Base-by-base conservation (phyloP, 2,329 filamentous ascomycete genomes). In the Tolypocladium pustulatum region DNA sequence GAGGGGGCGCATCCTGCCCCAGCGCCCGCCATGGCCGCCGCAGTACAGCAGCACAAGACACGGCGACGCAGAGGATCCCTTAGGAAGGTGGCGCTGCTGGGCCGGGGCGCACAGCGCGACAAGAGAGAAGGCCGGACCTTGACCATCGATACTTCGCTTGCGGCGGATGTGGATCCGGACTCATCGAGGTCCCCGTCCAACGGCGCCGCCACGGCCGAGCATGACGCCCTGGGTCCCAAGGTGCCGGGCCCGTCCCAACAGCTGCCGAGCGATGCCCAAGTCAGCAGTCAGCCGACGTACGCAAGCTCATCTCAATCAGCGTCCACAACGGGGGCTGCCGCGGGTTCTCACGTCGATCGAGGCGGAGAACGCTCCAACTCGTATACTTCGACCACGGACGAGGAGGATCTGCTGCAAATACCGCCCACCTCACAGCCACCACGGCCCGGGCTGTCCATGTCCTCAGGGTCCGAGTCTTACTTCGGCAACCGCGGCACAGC, bases 11-110 rank as follows among this genome's bases (percentile, higher is more conserved):
- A 57, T 22, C 22, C 57, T 46, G 56, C 61, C 54, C 66, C 61
- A 53, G 62, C 52, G 53, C 67, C 65, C 59, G 64, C 66, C 59
- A 69, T 68, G 59, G 66, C 64, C 54, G 70, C 64, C 59, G 65
- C 68, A 40, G 64, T 66, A 54, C 75, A 75, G 67, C 78, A 73
- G 68, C 78, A 72, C 69, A 80, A 72, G 76, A 80, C 65, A 72
- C 81, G 91, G 58, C 86, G 86, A 66, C 84, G 92, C 60, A 89
- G 89, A 69, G 91, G 91, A 4, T 96, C 92, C 13, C 77, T 97
- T 70, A 83, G 92, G 60, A 96, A 96, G 73, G 90, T 90, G 13
- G 91, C 91, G 32, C 78, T 96, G 55, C 79, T 96, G 22, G 90
- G 90, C 20, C 88, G 88, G 62, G 87, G 87, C 61, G 83, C 80